Evolutionary conservation across 768 basidiomycete species (phyloP).

Genomic region (Calvatia gigantea): DNA sequence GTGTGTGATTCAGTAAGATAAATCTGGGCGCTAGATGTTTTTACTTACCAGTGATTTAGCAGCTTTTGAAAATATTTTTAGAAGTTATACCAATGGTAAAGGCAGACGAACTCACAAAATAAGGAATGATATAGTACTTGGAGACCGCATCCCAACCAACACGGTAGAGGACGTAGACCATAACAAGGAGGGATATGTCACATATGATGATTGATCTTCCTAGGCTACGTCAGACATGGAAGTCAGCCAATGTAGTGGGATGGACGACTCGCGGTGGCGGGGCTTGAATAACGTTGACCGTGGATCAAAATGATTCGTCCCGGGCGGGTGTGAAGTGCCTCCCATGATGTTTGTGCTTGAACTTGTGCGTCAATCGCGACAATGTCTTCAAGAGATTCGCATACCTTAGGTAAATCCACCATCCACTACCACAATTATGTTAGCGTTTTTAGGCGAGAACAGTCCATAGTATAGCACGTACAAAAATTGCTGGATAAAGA

Average conservation of each 20-base stretch:
- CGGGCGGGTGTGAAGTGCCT: slow-evolving; percentile 41
- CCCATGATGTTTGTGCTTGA: slow-evolving; percentile 43
- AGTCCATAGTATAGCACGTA: slow-evolving; percentile 20
- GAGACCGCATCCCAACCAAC: slow-evolving; percentile 25
- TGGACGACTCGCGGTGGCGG: slow-evolving; percentile 28
- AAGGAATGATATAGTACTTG: slow-evolving; percentile 37
- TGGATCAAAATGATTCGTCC: slow-evolving; percentile 42
- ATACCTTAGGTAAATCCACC: slow-evolving; percentile 32
- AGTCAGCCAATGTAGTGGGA: neutral
- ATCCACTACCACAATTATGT: slow-evolving; percentile 23
- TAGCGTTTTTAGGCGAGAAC: neutral
- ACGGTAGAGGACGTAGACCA: slow-evolving; percentile 21
- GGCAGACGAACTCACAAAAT: slow-evolving; percentile 30
- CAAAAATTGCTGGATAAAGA: slow-evolving; percentile 49
- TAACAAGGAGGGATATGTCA: slow-evolving; percentile 23
- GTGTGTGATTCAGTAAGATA: neutral
- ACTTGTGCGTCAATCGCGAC: neutral
- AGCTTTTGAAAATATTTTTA: slow-evolving; percentile 23
- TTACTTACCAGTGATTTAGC: slow-evolving; percentile 39
- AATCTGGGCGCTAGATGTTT: neutral
- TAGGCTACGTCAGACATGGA: slow-evolving; percentile 16
- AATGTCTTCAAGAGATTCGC: neutral
- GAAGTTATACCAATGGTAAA: neutral
- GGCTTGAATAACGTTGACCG: slow-evolving; percentile 37
- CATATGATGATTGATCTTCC: slow-evolving; percentile 37